Percentiles rank a stretch among this genome's conserved stretches.
These are phyloP conservation scores for Colletotrichum graminicola DNA, from an alignment of 2,329 filamentous ascomycete genomes.

Conservation along the genomic window DNA sequence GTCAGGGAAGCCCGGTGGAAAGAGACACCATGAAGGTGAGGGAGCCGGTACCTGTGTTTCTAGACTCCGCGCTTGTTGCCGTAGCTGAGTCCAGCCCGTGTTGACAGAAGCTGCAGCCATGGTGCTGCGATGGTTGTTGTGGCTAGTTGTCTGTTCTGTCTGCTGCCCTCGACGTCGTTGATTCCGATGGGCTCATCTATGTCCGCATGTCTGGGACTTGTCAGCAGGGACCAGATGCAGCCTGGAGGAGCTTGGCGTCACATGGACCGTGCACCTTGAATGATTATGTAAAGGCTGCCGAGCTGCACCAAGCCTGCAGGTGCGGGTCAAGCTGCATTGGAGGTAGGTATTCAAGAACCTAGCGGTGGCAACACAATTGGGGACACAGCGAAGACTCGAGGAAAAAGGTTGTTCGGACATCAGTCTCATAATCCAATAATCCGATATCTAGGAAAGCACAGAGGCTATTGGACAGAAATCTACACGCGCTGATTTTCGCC, in stretches of 20 bases:
- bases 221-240: constrained; percentile 39
- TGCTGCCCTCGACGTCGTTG: constrained; percentile 18
- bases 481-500: neutral
- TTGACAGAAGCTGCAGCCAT: constrained; percentile 68
- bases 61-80: constrained; percentile 88
- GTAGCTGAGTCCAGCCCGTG: constrained; percentile 90
- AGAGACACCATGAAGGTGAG: constrained; percentile 13
- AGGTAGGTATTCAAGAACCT: neutral
- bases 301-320: neutral
- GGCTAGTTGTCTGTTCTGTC: constrained; percentile 18
- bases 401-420: neutral
- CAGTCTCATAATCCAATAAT: no score
- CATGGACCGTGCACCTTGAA: constrained; percentile 41
- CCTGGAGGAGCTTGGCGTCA: constrained; percentile 35
- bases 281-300: constrained; percentile 34
- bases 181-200: constrained; percentile 24
- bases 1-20: constrained; percentile 35
- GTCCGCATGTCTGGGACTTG: constrained; percentile 36
- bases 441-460: no score
- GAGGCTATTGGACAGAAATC: no score
- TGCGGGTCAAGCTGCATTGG: neutral
- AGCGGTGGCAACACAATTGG: neutral
- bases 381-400: neutral
- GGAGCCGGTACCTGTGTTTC: constrained; percentile 84
- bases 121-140: constrained; percentile 38